These are phyloP conservation scores for Fragilaria crotonensis DNA, from an alignment of 108 stramenopile genomes.

Conservation along the genomic window DNA sequence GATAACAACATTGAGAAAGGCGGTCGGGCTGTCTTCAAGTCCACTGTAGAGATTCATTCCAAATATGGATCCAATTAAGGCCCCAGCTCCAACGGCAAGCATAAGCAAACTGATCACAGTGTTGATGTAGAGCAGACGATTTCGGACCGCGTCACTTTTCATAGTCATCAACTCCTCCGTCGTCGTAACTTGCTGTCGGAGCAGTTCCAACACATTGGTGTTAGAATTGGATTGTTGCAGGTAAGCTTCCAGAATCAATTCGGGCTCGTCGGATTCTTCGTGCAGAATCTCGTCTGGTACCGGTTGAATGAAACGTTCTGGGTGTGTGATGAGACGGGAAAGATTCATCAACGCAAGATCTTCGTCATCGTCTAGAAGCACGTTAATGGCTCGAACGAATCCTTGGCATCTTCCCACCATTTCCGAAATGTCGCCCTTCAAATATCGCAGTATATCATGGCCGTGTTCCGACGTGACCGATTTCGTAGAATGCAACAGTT, in stretches of 20 bases:
- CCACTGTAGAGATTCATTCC: constrained; percentile 79
- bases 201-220: constrained; percentile 54
- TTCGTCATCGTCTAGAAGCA: constrained; percentile 77
- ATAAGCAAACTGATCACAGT: constrained; percentile 59
- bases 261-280: constrained; percentile 86
- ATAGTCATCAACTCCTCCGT: constrained; percentile 71
- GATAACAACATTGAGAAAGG: constrained; percentile 38
- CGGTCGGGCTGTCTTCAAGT: constrained; percentile 35
- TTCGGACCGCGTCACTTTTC: constrained; percentile 63
- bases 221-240: constrained; percentile 60
- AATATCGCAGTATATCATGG: constrained; percentile 52
- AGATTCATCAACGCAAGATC: constrained; percentile 89
- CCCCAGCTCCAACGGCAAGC: constrained; percentile 42
- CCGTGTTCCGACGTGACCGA: constrained; percentile 40
- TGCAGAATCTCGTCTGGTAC: constrained; percentile 60
- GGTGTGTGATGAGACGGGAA: constrained; percentile 67
- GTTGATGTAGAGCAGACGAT: constrained; percentile 70
- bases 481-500: constrained; percentile 15
- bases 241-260: constrained; percentile 77
- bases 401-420: constrained; percentile 72
- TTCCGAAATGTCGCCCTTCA: constrained; percentile 65
- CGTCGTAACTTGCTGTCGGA: constrained; percentile 68
- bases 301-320: constrained; percentile 79
- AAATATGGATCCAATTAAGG: constrained; percentile 66
- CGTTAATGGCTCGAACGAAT: constrained; percentile 69